Conservation (phyloP, 108 stramenopile genomes). For the Pseudonitzschia multiseries region DNA sequence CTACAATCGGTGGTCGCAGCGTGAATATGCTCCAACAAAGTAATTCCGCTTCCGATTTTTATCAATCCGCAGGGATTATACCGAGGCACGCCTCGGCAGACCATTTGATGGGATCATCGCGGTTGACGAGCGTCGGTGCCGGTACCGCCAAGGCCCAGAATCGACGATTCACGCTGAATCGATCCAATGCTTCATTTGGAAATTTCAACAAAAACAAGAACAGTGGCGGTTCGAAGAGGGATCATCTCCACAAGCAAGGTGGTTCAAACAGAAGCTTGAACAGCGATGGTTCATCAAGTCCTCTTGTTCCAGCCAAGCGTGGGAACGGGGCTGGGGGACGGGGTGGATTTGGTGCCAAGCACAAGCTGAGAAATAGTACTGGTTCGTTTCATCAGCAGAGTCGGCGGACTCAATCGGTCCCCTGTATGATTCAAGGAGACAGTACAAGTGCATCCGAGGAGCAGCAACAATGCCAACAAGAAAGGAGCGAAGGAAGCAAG, state of each 20-base stretch:
- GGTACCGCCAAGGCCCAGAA: constrained; percentile 22
- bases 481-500: neutral
- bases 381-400: neutral
- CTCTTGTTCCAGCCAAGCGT: constrained; percentile 10
- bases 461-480: neutral
- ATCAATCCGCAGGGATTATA: constrained; percentile 29
- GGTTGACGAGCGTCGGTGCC: neutral
- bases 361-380: constrained; percentile 22
- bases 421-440: neutral
- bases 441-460: neutral
- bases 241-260: constrained; percentile 12
- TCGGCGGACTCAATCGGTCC: constrained; percentile 6
- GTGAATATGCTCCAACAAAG: constrained; percentile 3
- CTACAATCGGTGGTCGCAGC: neutral
- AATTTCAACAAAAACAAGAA: constrained; percentile 10
- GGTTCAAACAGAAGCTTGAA: neutral
- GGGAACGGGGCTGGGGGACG: neutral
- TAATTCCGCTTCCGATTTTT: constrained; percentile 5
- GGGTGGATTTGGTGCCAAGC: constrained; percentile 17
- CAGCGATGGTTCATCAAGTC: constrained; percentile 21
- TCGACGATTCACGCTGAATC: neutral
- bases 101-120: constrained; percentile 10
- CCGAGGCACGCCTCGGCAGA: constrained; percentile 24
- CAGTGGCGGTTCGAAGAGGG: neutral
- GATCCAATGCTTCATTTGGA: constrained; percentile 10